These are phyloP conservation scores for Tylopilus sp. DNA, from an alignment of 768 basidiomycete genomes.

Conservation along the genomic window DNA sequence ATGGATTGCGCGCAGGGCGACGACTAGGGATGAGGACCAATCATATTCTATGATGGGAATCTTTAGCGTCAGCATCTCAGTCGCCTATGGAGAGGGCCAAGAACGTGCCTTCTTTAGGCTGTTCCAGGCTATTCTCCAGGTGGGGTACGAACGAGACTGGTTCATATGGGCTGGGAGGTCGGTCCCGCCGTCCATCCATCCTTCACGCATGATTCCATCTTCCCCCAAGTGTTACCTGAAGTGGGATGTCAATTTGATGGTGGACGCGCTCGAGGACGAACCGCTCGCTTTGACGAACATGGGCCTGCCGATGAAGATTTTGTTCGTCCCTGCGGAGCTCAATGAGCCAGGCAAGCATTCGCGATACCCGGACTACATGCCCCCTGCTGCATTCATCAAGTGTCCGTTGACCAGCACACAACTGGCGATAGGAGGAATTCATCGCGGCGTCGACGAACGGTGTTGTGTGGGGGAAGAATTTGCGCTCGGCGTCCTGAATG, in stretches of 20 bases:
- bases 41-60: slow-evolving; percentile 19
- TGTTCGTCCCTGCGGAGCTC: not conserved
- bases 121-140: slow-evolving; percentile 3
- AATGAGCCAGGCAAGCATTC: not conserved
- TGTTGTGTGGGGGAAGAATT: not conserved
- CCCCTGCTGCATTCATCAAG: not conserved
- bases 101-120: slow-evolving; percentile 11
- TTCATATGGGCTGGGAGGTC: not conserved
- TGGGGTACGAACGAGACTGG: not conserved
- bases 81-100: slow-evolving; percentile 18
- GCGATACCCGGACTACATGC: not conserved
- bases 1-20: slow-evolving; percentile 15
- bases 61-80: slow-evolving; percentile 11
- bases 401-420: not conserved
- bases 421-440: not conserved
- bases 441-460: not conserved
- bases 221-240: not conserved
- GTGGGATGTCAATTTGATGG: not conserved
- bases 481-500: not conserved
- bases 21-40: slow-evolving; percentile 17
- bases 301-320: not conserved
- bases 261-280: not conserved
- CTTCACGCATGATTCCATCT: not conserved
- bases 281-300: not conserved
- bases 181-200: not conserved